Evolutionary conservation across 495 filamentous ascomycete species (phyloP).

Genomic region (Podospora pseudoanserina): DNA sequence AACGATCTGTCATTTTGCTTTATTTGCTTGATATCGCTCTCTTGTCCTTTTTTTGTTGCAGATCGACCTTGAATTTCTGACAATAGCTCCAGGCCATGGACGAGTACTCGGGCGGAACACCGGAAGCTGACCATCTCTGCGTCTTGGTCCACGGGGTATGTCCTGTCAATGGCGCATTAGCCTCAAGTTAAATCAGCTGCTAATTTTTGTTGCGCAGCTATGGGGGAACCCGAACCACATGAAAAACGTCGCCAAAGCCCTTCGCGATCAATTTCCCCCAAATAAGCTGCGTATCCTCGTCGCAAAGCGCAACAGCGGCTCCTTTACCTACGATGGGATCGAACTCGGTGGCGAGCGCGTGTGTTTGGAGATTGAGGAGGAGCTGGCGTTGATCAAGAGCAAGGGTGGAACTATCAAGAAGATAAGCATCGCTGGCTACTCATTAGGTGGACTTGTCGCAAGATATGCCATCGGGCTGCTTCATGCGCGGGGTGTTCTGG

Average conservation of each 20-base stretch:
- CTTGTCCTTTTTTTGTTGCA: background rate
- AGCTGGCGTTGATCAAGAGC: slow-evolving; percentile 59
- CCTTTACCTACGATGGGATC: slow-evolving; percentile 91
- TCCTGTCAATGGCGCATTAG: slow-evolving; percentile 14
- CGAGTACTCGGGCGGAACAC: slow-evolving; percentile 40
- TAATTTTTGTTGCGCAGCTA: slow-evolving; percentile 51
- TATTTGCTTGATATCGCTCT: background rate
- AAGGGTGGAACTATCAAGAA: slow-evolving; percentile 70
- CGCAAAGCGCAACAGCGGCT: slow-evolving; percentile 74
- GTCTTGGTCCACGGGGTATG: slow-evolving; percentile 91
- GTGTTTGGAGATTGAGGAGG: slow-evolving; percentile 81
- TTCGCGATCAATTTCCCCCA: slow-evolving; percentile 62
- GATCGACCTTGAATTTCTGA: background rate
- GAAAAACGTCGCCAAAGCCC: slow-evolving; percentile 60
- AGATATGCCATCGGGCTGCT: slow-evolving; percentile 85
- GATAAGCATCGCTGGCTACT: slow-evolving; percentile 86
- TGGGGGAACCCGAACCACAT: slow-evolving; percentile 93
- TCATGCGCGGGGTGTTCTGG: slow-evolving; percentile 72
- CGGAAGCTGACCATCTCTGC: slow-evolving; percentile 66
- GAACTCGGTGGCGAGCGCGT: slow-evolving; percentile 87
- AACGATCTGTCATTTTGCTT: background rate
- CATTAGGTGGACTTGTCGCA: slow-evolving; percentile 80
- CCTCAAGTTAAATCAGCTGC: slow-evolving; percentile 14
- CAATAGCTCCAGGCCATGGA: slow-evolving; percentile 20
- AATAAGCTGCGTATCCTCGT: slow-evolving; percentile 68